phyloP scores from a whole-genome alignment of 331 rosid genomes.

The Phaseolus coccineus region DNA sequence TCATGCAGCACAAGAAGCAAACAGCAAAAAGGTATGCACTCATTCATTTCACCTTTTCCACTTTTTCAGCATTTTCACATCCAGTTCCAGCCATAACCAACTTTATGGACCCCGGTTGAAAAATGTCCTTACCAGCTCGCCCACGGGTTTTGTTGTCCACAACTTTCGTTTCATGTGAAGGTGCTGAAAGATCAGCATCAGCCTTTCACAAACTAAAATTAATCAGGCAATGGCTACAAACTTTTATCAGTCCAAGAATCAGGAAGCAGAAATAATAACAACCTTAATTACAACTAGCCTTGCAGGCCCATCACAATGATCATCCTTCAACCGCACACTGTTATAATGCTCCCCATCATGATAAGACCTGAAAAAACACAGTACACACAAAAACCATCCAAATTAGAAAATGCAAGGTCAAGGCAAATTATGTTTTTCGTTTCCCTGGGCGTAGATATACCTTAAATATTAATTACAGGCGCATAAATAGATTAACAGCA shows the following conservation, averaged over 20 bases:
- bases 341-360: slow-evolving; percentile 90
- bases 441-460: slow-evolving; percentile 23
- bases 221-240: slow-evolving; percentile 54
- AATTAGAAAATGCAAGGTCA: slow-evolving; percentile 21
- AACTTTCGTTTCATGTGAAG: slow-evolving; percentile 63
- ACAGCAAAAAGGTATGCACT: slow-evolving; percentile 27
- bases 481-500: slow-evolving; percentile 17
- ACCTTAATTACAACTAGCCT: slow-evolving; percentile 79
- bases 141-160: slow-evolving; percentile 37
- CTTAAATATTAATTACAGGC: slow-evolving; percentile 15
- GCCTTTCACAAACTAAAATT: slow-evolving; percentile 75
- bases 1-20: slow-evolving; percentile 34
- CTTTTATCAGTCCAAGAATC: slow-evolving; percentile 31
- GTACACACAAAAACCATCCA: slow-evolving; percentile 28
- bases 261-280: slow-evolving; percentile 33
- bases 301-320: slow-evolving; percentile 77
- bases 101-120: slow-evolving; percentile 61
- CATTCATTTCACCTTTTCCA: slow-evolving; percentile 63
- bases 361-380: slow-evolving; percentile 66
- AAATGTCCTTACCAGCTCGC: slow-evolving; percentile 49
- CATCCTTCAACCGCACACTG: slow-evolving; percentile 80
- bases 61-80: slow-evolving; percentile 65
- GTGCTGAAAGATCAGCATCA: slow-evolving; percentile 77
- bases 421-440: slow-evolving; percentile 10
- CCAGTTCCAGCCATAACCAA: slow-evolving; percentile 81